Conservation (phyloP, 768 basidiomycete genomes). For the Tricholoma furcatifolium region DNA sequence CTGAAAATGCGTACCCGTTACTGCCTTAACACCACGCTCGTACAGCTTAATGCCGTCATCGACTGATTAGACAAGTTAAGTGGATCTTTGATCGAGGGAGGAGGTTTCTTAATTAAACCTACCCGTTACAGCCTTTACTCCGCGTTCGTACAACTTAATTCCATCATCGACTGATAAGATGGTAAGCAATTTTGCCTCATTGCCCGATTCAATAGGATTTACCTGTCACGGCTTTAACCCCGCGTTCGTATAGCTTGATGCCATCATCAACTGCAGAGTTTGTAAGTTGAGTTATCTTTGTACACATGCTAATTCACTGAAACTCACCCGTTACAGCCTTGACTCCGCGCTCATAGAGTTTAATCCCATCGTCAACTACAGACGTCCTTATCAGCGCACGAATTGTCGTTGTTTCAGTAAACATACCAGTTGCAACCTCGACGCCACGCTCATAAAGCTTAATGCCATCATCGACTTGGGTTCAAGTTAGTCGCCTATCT, state of each 20-base stretch:
- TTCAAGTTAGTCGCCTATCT: not conserved
- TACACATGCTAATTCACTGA: not conserved
- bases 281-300: not conserved
- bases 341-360: conserved; percentile 6
- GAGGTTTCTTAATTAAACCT: not conserved
- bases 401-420: not conserved
- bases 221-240: conserved; percentile 1
- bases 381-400: not conserved
- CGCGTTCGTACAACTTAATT: conserved; percentile 1
- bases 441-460: not conserved
- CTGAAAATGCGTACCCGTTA: not conserved
- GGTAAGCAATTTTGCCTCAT: not conserved
- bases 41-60: not conserved
- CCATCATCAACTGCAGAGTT: not conserved
- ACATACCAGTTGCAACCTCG: not conserved
- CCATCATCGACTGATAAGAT: not conserved
- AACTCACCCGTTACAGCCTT: conserved; percentile 3
- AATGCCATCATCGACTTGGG: not conserved
- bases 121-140: not conserved
- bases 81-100: too few species aligned
- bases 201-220: not conserved
- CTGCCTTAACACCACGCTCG: not conserved
- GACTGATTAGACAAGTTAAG: not conserved
- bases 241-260: conserved; percentile 6
- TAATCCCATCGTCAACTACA: conserved; percentile 2